Conservation (phyloP, 2,329 filamentous ascomycete genomes). For the Paracoccidioides lutzii region DNA sequence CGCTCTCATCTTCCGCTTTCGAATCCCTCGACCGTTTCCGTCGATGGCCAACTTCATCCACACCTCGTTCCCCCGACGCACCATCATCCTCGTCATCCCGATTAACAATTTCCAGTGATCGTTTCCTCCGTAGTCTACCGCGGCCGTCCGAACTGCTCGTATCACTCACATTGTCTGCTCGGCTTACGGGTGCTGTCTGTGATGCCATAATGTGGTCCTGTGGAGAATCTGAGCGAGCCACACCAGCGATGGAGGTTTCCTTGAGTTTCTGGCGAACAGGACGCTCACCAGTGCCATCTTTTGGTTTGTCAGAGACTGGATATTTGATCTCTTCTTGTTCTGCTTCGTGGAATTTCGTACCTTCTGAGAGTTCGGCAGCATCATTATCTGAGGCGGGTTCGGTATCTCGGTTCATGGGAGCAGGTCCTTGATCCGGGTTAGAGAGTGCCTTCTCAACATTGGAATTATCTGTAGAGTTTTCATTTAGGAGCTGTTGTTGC, state of each 20-base stretch:
- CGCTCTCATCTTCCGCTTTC: slow-evolving; percentile 10
- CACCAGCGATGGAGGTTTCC: slow-evolving; percentile 45
- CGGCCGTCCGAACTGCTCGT: slow-evolving; percentile 23
- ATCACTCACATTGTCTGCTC: slow-evolving; percentile 11
- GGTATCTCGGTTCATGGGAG: neutral
- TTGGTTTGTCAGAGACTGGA: slow-evolving; percentile 9
- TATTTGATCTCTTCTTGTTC: slow-evolving; percentile 8
- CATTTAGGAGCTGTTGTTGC: slow-evolving; percentile 1
- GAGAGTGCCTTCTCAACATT: neutral
- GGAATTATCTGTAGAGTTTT: neutral
- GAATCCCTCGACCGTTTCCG: slow-evolving; percentile 24
- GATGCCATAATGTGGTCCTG: slow-evolving; percentile 9
- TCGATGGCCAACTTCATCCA: slow-evolving; percentile 18
- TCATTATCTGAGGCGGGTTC: slow-evolving; percentile 1
- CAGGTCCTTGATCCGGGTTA: slow-evolving; percentile 1
- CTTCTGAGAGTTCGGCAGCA: slow-evolving; percentile 11
- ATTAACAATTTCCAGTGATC: slow-evolving; percentile 31
- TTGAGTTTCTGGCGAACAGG: slow-evolving; percentile 49
- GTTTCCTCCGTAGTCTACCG: slow-evolving; percentile 26
- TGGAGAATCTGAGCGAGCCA: slow-evolving; percentile 10
- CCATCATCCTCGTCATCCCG: slow-evolving; percentile 18
- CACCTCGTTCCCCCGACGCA: neutral
- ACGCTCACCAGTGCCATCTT: slow-evolving; percentile 37
- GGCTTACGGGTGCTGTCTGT: slow-evolving; percentile 3
- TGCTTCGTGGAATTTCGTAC: slow-evolving; percentile 15